Evolutionary conservation across 2,329 filamentous ascomycete genomes (phyloP).

Genomic region (Leptographium flavum): DNA sequence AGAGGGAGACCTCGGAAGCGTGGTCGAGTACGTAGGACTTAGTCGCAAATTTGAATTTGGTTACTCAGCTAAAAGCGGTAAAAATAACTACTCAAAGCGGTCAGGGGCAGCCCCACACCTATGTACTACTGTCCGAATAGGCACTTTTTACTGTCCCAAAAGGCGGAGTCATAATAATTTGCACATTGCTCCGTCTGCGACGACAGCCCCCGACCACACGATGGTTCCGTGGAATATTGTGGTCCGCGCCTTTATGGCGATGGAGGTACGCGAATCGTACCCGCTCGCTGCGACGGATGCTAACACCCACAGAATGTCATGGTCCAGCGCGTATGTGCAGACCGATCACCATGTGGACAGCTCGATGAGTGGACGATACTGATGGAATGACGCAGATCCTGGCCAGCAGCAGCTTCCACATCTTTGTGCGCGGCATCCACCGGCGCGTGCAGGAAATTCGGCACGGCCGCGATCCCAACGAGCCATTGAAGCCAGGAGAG

Average conservation of each 20-base stretch:
- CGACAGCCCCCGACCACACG: too few species aligned
- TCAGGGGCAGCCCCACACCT: too few species aligned
- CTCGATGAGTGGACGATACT: background rate
- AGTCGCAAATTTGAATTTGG: too few species aligned
- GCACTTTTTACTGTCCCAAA: too few species aligned
- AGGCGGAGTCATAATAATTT: too few species aligned
- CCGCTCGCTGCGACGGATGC: background rate
- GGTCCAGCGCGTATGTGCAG: slow-evolving; percentile 8
- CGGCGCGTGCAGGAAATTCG: slow-evolving; percentile 31
- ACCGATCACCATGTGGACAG: background rate
- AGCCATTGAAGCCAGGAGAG: slow-evolving; percentile 36
- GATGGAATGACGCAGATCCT: slow-evolving; percentile 27
- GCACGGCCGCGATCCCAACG: slow-evolving; percentile 33
- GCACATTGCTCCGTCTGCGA: too few species aligned
- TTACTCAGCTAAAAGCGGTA: too few species aligned
- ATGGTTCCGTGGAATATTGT: slow-evolving; percentile 10
- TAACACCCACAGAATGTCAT: slow-evolving; percentile 6
- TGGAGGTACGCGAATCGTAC: slow-evolving; percentile 4
- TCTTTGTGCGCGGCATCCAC: slow-evolving; percentile 37
- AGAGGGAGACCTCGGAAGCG: too few species aligned
- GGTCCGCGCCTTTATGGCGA: slow-evolving; percentile 6
- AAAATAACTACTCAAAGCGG: too few species aligned
- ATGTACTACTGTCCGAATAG: too few species aligned
- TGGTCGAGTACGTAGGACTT: too few species aligned
- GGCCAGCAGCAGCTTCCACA: slow-evolving; percentile 35